Evolutionary conservation across 2,329 filamentous ascomycete genomes (phyloP), one percentile per base, ranked within the genome.

Genomic region (Plectosphaerella plurivora): DNA sequence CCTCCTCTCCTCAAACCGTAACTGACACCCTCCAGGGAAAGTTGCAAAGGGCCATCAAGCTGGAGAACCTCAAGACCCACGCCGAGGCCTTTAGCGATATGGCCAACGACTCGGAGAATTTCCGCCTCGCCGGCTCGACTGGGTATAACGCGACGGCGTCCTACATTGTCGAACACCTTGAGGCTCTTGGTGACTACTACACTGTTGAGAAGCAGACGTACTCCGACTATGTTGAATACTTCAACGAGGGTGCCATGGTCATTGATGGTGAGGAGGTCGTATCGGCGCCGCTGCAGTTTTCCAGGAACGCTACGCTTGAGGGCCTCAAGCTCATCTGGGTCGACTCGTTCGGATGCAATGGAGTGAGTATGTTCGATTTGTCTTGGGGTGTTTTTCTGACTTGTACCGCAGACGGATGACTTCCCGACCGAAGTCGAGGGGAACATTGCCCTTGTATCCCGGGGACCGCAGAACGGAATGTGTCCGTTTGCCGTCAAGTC

Each of bases 401-500:
- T 33, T 25, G 4, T 16, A 8, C 4, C 22, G 22, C 28, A 49
- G 37, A 41, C 55, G 4, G 54, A 69, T 6, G 79, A 83, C 62
- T 82, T 74, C 57, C 74, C 79, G 3, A 65, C 68, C 8, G 67
- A 68, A 3, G 64, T 83, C 11, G 61, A 64, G 11, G 79, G 77
- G 25, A 75, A 72, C 37, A 75, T 85, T 47, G 82, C 79, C 11
- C 70, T 86, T 22, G 75, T 85, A 51, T 71, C 73, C 11, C 76
- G 82, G 57, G 82, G 82, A 50, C 65, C 61, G 5, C 20, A 33
- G 14, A 45, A 45, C 35, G 44, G 45, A 3, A 65, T 65, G 7
- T 86, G 83, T 61, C 65, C 73, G 2, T 86, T 85, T 52, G 78
- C 73, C 5, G 60, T 75, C 37, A 85, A 86, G 66, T 73, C 78